Conservation (phyloP, 2,329 filamentous ascomycete species). For the Aspergillus persii region DNA sequence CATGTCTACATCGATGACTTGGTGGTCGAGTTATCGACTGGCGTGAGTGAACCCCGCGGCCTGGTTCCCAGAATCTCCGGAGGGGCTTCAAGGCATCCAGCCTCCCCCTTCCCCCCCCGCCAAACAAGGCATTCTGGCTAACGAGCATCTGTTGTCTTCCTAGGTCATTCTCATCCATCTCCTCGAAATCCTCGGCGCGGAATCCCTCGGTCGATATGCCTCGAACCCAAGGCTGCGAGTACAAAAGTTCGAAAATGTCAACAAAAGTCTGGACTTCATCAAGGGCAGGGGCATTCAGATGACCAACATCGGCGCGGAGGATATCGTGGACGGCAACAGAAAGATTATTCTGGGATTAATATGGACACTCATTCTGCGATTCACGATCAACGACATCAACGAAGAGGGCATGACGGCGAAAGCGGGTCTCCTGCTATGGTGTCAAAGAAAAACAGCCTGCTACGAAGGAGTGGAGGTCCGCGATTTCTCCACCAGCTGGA, state of each 20-base stretch:
- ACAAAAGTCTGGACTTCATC: slow-evolving; percentile 91
- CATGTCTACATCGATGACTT: slow-evolving; percentile 81
- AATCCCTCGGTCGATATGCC: slow-evolving; percentile 94
- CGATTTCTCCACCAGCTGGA: slow-evolving; percentile 96
- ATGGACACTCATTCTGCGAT: slow-evolving; percentile 96
- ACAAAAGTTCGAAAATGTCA: slow-evolving; percentile 97
- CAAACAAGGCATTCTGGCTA: neutral
- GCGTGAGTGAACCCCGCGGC: slow-evolving; percentile 59
- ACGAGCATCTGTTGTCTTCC: slow-evolving; percentile 1
- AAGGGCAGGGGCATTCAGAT: slow-evolving; percentile 88
- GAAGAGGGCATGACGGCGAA: slow-evolving; percentile 97
- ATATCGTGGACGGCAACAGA: slow-evolving; percentile 94
- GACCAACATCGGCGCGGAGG: slow-evolving; percentile 97
- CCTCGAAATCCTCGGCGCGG: slow-evolving; percentile 90
- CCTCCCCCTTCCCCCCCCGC: neutral
- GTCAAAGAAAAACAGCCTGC: slow-evolving; percentile 96
- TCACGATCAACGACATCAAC: slow-evolving; percentile 98
- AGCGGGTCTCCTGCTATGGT: slow-evolving; percentile 92
- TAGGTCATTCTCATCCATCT: slow-evolving; percentile 94
- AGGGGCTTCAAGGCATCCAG: neutral
- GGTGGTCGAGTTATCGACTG: slow-evolving; percentile 86
- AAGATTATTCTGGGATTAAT: slow-evolving; percentile 97
- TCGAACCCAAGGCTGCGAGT: slow-evolving; percentile 94
- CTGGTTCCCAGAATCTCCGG: neutral
- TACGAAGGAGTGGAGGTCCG: slow-evolving; percentile 95